These are phyloP conservation scores for Globisporangium canariense DNA, from an alignment of 352 stramenopile species.

Conservation along the genomic window DNA sequence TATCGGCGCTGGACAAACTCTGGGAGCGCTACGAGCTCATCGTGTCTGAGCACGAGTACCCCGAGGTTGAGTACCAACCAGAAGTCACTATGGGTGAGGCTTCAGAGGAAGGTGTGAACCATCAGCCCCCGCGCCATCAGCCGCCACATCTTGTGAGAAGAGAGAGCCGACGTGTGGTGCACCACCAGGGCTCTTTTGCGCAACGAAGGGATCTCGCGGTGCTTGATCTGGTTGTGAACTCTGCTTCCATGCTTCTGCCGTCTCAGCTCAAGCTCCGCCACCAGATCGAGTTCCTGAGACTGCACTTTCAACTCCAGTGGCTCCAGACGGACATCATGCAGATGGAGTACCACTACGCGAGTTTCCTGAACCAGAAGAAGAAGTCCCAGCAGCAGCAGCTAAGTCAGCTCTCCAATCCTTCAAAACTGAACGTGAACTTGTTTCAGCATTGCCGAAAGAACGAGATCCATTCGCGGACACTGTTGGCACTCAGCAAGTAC, in stretches of 20 bases:
- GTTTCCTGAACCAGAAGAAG: conserved; percentile 35
- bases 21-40: conserved; percentile 20
- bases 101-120: neutral
- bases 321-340: conserved; percentile 34
- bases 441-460: neutral
- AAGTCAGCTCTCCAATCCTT: neutral
- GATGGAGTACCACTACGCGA: conserved; percentile 42
- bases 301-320: conserved; percentile 44
- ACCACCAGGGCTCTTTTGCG: neutral
- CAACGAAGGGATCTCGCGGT: neutral
- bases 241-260: neutral
- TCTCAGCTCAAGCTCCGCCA: conserved; percentile 1
- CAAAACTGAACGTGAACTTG: neutral
- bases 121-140: neutral
- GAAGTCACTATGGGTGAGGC: neutral
- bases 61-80: neutral
- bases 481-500: conserved; percentile 10
- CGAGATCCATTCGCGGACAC: neutral
- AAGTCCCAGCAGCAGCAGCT: conserved; percentile 24
- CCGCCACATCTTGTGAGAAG: neutral
- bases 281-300: conserved; percentile 29
- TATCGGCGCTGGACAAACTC: conserved; percentile 9
- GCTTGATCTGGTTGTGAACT: neutral
- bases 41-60: conserved; percentile 4
- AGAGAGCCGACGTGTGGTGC: neutral